phyloP scores from a whole-genome alignment of 1,139 yeast genomes.

The Scheffersomyces lignicola region DNA sequence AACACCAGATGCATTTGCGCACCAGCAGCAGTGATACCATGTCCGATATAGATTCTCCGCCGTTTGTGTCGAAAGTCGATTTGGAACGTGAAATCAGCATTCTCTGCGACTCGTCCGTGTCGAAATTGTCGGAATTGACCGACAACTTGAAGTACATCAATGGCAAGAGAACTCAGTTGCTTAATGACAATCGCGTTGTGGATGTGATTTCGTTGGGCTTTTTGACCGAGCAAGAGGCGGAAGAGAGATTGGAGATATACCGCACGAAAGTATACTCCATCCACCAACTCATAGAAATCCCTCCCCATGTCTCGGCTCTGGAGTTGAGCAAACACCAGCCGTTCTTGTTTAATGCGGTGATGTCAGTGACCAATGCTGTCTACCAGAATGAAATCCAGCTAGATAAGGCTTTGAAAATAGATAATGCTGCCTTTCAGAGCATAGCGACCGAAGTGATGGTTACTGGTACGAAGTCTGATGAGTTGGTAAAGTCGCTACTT shows the following conservation, averaged over 20 bases:
- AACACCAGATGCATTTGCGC: constrained; percentile 6
- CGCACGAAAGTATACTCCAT: constrained; percentile 33
- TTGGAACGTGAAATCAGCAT: constrained; percentile 37
- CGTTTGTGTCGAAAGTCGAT: constrained; percentile 32
- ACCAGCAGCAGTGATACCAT: constrained; percentile 7
- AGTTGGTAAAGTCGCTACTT: constrained; percentile 62
- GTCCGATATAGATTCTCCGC: constrained; percentile 22
- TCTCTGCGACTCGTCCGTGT: constrained; percentile 29
- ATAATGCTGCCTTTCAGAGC: constrained; percentile 57
- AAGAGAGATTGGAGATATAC: constrained; percentile 44
- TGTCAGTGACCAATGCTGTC: constrained; percentile 59
- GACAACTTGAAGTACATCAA: constrained; percentile 33
- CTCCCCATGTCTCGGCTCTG: constrained; percentile 42
- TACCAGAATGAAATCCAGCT: constrained; percentile 29
- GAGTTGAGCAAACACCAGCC: constrained; percentile 55
- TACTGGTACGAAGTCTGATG: constrained; percentile 71
- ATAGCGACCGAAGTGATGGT: constrained; percentile 65
- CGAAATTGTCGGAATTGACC: constrained; percentile 38
- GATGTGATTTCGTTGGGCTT: constrained; percentile 54
- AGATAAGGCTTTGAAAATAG: constrained; percentile 42
- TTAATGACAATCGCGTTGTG: constrained; percentile 18
- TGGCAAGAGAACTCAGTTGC: constrained; percentile 36
- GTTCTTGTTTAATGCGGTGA: constrained; percentile 59
- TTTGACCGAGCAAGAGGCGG: constrained; percentile 51
- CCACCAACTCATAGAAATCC: constrained; percentile 58